Evolutionary conservation across 805 yeast genomes (phyloP).

Genomic region (Metschnikowia arizonensis): DNA sequence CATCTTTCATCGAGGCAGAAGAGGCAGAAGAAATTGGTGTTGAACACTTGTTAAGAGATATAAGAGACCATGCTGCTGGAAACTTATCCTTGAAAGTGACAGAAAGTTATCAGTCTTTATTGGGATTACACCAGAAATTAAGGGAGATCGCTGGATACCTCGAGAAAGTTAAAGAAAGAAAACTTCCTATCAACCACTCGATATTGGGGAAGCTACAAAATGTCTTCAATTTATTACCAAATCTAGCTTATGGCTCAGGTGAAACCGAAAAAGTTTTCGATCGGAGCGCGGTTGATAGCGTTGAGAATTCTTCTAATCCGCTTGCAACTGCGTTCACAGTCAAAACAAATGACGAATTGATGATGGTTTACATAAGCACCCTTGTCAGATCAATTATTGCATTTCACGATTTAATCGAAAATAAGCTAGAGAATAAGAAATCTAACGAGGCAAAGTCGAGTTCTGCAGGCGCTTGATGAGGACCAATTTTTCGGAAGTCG

Average conservation of each 20-base stretch:
- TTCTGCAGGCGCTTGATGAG: constrained; percentile 4
- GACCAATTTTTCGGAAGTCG: constrained; percentile 1
- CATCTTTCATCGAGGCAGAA: constrained; percentile 91
- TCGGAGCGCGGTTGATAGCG: constrained; percentile 8
- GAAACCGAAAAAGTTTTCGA: constrained; percentile 10
- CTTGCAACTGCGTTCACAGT: constrained; percentile 79
- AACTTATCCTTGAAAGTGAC: constrained; percentile 82
- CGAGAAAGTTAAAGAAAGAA: constrained; percentile 63
- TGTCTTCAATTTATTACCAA: constrained; percentile 89
- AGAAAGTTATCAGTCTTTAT: constrained; percentile 80
- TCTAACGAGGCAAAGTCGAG: constrained; percentile 24
- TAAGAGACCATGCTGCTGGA: constrained; percentile 96
- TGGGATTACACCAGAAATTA: constrained; percentile 78
- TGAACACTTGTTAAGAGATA: constrained; percentile 90
- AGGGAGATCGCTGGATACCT: constrained; percentile 74
- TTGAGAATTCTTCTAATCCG: constrained; percentile 39
- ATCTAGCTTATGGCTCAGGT: constrained; percentile 41
- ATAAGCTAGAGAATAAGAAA: constrained; percentile 75
- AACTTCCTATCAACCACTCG: constrained; percentile 82
- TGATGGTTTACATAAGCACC: constrained; percentile 87
- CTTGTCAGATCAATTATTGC: constrained; percentile 92
- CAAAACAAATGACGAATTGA: constrained; percentile 93
- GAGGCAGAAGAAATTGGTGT: constrained; percentile 99
- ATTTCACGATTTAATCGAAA: constrained; percentile 93
- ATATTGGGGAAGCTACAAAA: constrained; percentile 92